Evolutionary conservation across 1,284 basidiomycete species (phyloP), one percentile per base, ranked within the genome.

Genomic region (Termitomyces sp.): DNA sequence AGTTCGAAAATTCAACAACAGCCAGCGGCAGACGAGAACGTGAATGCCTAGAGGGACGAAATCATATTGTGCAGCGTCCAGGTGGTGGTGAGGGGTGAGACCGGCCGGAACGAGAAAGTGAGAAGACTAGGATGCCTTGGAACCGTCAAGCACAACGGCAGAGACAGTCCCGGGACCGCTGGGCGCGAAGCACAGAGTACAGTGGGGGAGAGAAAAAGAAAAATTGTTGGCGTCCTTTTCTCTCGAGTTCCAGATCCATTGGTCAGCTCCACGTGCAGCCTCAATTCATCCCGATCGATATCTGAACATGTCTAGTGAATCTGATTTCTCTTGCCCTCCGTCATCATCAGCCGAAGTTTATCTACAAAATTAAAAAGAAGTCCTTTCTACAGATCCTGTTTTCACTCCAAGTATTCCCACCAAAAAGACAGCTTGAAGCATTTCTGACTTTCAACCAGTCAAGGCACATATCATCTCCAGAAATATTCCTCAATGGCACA

Each of bases 11-110:
- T 19, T 49, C 24, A 58, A 62, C 60, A 64, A 59, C 60, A 61
- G 63, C 53, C 60, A 62, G 60, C 57, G 59, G 40, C 56, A 57
- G 63, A 64, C 60, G 59, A 55, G 38, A 49, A 58, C 53, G 54
- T 50, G 39, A 54, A 52, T 55, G 58, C 68, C 67, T 73, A 74
- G 55, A 72, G 65, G 65, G 70, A 70, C 64, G 68, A 69, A 59
- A 70, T 70, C 70, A 73, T 73, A 66, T 64, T 67, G 70, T 63
- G 64, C 62, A 63, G 62, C 34, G 68, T 68, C 63, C 61, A 65
- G 61, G 59, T 61, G 58, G 53, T 62, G 61, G 63, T 68, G 49
- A 53, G 30, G 47, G 55, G 28, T 56, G 58, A 54, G 50, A 57
- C 49, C 55, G 54, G 55, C 54, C 53, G 49, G 51, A 58, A 55